These are phyloP conservation scores for Anthracocystis panici-leucophaei DNA, from an alignment of 1,284 basidiomycete genomes.

Conservation along the genomic window DNA sequence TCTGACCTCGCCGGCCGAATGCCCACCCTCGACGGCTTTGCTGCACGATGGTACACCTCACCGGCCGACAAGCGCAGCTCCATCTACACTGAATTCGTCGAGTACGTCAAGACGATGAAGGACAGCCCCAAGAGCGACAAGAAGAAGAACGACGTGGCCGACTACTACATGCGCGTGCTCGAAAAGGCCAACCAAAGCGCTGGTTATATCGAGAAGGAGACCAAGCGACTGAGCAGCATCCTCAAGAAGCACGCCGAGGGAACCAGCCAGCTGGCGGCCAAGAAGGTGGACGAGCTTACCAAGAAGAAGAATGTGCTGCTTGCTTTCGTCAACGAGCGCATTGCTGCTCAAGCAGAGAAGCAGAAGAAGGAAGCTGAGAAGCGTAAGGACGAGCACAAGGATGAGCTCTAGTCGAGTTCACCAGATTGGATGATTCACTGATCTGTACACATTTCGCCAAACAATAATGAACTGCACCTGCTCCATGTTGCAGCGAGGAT, in stretches of 20 bases:
- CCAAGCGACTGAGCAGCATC: slow-evolving; percentile 77
- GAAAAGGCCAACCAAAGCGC: slow-evolving; percentile 81
- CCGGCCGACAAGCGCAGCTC: slow-evolving; percentile 74
- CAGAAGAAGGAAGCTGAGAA: slow-evolving; percentile 39
- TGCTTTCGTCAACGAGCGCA: slow-evolving; percentile 74
- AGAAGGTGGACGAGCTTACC: slow-evolving; percentile 93
- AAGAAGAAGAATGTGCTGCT: slow-evolving; percentile 87
- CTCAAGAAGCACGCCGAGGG: slow-evolving; percentile 76
- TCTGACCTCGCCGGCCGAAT: slow-evolving; percentile 85
- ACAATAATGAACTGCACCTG: neutral
- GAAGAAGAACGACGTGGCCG: slow-evolving; percentile 73
- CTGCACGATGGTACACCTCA: slow-evolving; percentile 78
- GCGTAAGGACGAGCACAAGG: slow-evolving; percentile 39
- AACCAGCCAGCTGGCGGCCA: slow-evolving; percentile 74
- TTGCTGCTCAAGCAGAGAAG: slow-evolving; percentile 53
- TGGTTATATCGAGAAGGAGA: slow-evolving; percentile 87
- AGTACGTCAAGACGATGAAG: slow-evolving; percentile 65
- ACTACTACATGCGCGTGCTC: slow-evolving; percentile 88
- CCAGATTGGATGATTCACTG: no score
- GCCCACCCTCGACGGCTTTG: slow-evolving; percentile 81
- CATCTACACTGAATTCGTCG: slow-evolving; percentile 75
- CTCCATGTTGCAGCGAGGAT: no score
- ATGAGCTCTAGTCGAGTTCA: slow-evolving; percentile 30
- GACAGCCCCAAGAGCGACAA: slow-evolving; percentile 57
- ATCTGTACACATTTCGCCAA: neutral